These are phyloP conservation scores for Hypoxylon sp. DNA, from an alignment of 2,329 filamentous ascomycete genomes.

Conservation along the genomic window DNA sequence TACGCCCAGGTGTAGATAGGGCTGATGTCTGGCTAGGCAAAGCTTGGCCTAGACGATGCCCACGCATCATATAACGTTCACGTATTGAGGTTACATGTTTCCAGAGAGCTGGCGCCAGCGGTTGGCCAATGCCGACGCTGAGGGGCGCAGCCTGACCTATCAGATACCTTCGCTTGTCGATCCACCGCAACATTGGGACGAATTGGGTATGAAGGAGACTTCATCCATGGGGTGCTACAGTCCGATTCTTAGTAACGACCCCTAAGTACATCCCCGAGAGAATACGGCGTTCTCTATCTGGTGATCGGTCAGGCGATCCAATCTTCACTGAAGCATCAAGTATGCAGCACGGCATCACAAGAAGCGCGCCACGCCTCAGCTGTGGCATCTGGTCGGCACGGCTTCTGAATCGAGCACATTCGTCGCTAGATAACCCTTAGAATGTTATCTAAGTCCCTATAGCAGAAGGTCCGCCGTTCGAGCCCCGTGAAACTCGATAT, in stretches of 20 bases:
- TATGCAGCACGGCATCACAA: background rate
- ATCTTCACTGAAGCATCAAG: background rate
- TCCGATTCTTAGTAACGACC: constrained; percentile 2
- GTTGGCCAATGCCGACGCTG: constrained; percentile 28
- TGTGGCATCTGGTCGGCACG: background rate
- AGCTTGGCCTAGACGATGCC: constrained; percentile 22
- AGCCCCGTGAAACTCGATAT: background rate
- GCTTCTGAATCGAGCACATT: background rate
- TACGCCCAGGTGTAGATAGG: constrained; percentile 27
- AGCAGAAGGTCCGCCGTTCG: background rate
- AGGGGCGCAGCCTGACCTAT: constrained; percentile 20
- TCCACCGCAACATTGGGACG: constrained; percentile 26
- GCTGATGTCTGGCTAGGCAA: constrained; percentile 36
- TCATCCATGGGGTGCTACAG: background rate
- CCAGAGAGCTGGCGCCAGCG: constrained; percentile 32
- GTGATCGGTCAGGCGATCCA: background rate
- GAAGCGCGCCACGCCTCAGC: background rate
- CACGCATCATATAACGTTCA: constrained; percentile 2
- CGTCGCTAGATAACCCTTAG: background rate
- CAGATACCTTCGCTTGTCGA: constrained; percentile 9
- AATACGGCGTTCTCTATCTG: background rate
- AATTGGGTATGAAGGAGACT: constrained; percentile 14
- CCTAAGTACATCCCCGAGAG: background rate
- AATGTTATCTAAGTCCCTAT: background rate
- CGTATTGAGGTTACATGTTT: constrained; percentile 18